phyloP scores from a whole-genome alignment of 805 yeast genomes.

The Cyberlindnera japonica region DNA sequence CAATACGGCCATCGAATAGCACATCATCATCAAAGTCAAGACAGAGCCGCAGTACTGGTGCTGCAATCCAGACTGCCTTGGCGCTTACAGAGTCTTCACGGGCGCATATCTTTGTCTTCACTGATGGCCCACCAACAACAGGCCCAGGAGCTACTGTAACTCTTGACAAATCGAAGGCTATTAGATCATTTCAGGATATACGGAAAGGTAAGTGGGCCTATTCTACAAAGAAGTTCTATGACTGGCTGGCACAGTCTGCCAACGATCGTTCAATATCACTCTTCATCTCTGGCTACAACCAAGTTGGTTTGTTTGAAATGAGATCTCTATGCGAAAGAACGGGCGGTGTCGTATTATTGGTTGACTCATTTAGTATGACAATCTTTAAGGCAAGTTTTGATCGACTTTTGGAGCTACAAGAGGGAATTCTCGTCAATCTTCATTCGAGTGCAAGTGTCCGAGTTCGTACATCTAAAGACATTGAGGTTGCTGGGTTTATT shows the following conservation, averaged over 20 bases:
- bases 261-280: slow-evolving; percentile 32
- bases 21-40: slow-evolving; percentile 43
- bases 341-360: slow-evolving; percentile 80
- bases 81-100: slow-evolving; percentile 71
- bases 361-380: slow-evolving; percentile 91
- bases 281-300: slow-evolving; percentile 90
- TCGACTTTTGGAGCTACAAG: slow-evolving; percentile 77
- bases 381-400: slow-evolving; percentile 85
- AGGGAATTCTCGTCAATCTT: slow-evolving; percentile 60
- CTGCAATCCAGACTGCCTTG: slow-evolving; percentile 78
- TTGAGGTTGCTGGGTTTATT: slow-evolving; percentile 83
- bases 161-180: slow-evolving; percentile 80
- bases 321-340: slow-evolving; percentile 72
- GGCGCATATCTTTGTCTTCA: slow-evolving; percentile 79
- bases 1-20: slow-evolving; percentile 24
- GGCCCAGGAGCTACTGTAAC: slow-evolving; percentile 94
- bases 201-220: slow-evolving; percentile 54
- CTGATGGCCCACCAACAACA: slow-evolving; percentile 91
- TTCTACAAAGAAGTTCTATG: slow-evolving; percentile 59
- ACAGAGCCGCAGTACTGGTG: slow-evolving; percentile 84
- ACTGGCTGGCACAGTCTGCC: slow-evolving; percentile 53
- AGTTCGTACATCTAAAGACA: slow-evolving; percentile 58
- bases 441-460: slow-evolving; percentile 2
- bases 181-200: slow-evolving; percentile 92
- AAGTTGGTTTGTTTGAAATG: slow-evolving; percentile 92